phyloP scores from a whole-genome alignment of 2,329 filamentous ascomycete genomes.

The Sordariomycetes sp. region DNA sequence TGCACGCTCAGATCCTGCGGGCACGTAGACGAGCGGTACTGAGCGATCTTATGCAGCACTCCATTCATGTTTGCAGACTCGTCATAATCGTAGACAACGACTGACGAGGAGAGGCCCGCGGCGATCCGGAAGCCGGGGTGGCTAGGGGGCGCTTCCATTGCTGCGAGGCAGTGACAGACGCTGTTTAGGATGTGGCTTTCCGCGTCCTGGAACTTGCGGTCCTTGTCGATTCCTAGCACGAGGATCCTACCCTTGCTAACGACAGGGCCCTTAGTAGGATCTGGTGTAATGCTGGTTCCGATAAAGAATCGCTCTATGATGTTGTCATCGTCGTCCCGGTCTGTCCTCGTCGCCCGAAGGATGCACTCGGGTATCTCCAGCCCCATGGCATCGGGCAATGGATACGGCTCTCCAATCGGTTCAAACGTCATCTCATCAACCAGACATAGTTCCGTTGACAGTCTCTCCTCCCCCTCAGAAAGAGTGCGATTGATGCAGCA shows the following conservation, averaged over 20 bases:
- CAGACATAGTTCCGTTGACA: slow-evolving; percentile 72
- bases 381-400: slow-evolving; percentile 33
- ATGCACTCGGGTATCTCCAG: slow-evolving; percentile 75
- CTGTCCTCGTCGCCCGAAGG: slow-evolving; percentile 53
- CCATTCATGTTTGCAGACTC: slow-evolving; percentile 42
- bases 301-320: slow-evolving; percentile 73
- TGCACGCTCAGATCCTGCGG: slow-evolving; percentile 70
- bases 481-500: slow-evolving; percentile 73
- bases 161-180: slow-evolving; percentile 48
- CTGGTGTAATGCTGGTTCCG: slow-evolving; percentile 66
- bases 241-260: slow-evolving; percentile 57
- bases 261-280: slow-evolving; percentile 23
- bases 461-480: slow-evolving; percentile 55
- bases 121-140: slow-evolving; percentile 46
- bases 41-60: slow-evolving; percentile 55
- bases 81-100: slow-evolving; percentile 43
- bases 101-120: slow-evolving; percentile 79
- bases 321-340: slow-evolving; percentile 44
- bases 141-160: background rate
- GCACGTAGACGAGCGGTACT: slow-evolving; percentile 70
- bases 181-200: slow-evolving; percentile 59
- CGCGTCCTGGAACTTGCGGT: slow-evolving; percentile 61
- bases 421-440: slow-evolving; percentile 86
- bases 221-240: slow-evolving; percentile 67
- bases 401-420: slow-evolving; percentile 55